Evolutionary conservation across 192 early-diverging fungal genomes (phyloP).

Genomic region (Paraglomus brasilianum): DNA sequence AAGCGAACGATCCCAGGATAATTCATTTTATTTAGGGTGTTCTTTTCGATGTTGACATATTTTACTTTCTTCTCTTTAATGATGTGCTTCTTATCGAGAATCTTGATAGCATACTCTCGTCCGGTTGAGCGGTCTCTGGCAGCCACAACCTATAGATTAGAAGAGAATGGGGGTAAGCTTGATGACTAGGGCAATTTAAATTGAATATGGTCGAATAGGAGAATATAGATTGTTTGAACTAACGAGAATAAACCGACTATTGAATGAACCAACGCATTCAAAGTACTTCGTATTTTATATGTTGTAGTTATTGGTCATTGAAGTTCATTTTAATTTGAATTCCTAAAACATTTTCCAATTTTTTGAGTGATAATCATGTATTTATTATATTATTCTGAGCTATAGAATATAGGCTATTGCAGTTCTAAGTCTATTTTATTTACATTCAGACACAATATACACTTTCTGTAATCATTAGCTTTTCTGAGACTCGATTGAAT

Average conservation of each 20-base stretch:
- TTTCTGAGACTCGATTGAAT: too few relatives aligned
- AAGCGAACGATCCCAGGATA: constrained; percentile 92
- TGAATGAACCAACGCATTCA: too few relatives aligned
- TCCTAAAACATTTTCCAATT: too few relatives aligned
- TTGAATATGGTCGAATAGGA: not conserved
- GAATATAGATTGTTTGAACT: not conserved
- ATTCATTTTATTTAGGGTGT: constrained; percentile 77
- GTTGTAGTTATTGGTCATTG: too few relatives aligned
- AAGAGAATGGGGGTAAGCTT: constrained; percentile 1
- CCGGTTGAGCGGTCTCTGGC: constrained; percentile 71
- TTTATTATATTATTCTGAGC: too few relatives aligned
- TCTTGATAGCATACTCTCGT: constrained; percentile 85
- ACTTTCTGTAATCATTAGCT: too few relatives aligned
- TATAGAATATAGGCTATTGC: too few relatives aligned
- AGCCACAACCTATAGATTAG: constrained; percentile 57
- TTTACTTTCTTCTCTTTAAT: constrained; percentile 96
- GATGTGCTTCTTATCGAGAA: constrained; percentile 83
- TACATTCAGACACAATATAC: too few relatives aligned
- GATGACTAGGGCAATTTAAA: not conserved
- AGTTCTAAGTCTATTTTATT: too few relatives aligned
- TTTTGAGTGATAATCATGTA: too few relatives aligned
- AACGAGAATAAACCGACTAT: too few relatives aligned
- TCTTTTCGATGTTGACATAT: constrained; percentile 94
- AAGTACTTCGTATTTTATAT: not conserved
- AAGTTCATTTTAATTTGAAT: too few relatives aligned